phyloP scores from a whole-genome alignment of 371 early-diverging fungal genomes.

The Mortierella sp. region DNA sequence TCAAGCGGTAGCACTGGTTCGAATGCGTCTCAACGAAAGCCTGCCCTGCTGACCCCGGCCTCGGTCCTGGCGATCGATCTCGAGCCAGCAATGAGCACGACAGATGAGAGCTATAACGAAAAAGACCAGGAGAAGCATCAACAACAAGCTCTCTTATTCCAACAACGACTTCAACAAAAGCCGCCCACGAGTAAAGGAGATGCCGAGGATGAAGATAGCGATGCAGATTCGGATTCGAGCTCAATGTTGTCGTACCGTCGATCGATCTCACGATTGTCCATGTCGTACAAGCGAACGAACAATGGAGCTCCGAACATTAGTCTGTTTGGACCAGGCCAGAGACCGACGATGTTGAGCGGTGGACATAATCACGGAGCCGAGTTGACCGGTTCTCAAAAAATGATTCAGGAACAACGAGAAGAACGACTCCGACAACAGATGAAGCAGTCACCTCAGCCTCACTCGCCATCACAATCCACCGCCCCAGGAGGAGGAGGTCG shows the following conservation, averaged over 20 bases:
- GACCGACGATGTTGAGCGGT: constrained; percentile 35
- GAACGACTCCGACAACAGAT: constrained; percentile 47
- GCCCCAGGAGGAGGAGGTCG: constrained; percentile 10
- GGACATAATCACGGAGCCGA: constrained; percentile 1
- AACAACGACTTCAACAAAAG: constrained; percentile 50
- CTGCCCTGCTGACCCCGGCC: constrained; percentile 40
- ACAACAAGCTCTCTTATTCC: constrained; percentile 53
- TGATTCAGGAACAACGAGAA: constrained; percentile 52
- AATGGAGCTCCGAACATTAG: constrained; percentile 47
- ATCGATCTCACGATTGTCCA: constrained; percentile 43
- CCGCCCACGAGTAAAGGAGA: constrained; percentile 41
- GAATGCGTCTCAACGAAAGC: constrained; percentile 5
- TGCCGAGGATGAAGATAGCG: constrained; percentile 38
- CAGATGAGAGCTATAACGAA: constrained; percentile 19
- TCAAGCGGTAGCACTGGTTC: constrained; percentile 9
- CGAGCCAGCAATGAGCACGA: constrained; percentile 23
- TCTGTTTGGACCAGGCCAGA: constrained; percentile 40
- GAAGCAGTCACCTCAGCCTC: constrained; percentile 18
- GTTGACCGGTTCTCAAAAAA: constrained; percentile 36
- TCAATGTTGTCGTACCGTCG: constrained; percentile 44
- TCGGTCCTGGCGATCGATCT: constrained; percentile 32
- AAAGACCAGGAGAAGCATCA: constrained; percentile 32
- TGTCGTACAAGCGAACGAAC: constrained; percentile 28
- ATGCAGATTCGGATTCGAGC: constrained; percentile 43
- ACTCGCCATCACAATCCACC: constrained; percentile 26